Conservation (phyloP, 2,329 filamentous ascomycete species). For the Aureobasidium sp. region DNA sequence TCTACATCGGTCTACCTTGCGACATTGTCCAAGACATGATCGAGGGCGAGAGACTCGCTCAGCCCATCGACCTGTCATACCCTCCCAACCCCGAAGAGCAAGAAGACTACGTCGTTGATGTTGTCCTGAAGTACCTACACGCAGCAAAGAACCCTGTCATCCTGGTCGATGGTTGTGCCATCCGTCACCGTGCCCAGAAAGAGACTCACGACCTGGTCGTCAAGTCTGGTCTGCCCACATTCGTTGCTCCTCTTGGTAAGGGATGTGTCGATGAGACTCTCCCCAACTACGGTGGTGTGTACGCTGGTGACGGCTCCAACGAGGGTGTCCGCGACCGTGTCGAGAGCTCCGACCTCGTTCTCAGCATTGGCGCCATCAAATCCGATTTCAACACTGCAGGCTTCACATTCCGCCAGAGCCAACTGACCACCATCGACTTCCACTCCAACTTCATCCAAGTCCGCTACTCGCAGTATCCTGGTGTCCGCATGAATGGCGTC, state of each 20-base stretch:
- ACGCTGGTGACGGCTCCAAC: constrained; percentile 19
- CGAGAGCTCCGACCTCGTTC: constrained; percentile 18
- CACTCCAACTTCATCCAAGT: constrained; percentile 53
- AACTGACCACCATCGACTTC: constrained; percentile 24
- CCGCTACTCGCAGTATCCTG: constrained; percentile 58
- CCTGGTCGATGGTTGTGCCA: constrained; percentile 73
- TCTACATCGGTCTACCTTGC: constrained; percentile 78
- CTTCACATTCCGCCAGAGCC: constrained; percentile 22
- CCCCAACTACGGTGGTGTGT: constrained; percentile 61
- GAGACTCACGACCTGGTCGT: constrained; percentile 63
- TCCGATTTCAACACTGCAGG: constrained; percentile 24
- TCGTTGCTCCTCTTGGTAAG: constrained; percentile 88
- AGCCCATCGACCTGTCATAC: constrained; percentile 57
- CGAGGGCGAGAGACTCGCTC: constrained; percentile 61
- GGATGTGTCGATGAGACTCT: constrained; percentile 69
- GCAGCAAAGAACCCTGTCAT: constrained; percentile 67
- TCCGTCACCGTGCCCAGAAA: constrained; percentile 69
- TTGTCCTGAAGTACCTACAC: constrained; percentile 64
- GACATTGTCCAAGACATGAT: constrained; percentile 72
- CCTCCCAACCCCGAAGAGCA: constrained; percentile 58
- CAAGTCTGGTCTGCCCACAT: constrained; percentile 66
- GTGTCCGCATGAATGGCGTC: constrained; percentile 54
- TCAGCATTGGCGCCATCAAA: constrained; percentile 16
- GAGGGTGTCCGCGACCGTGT: constrained; percentile 17
- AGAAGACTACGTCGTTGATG: constrained; percentile 73